A percentile compares a stretch with the other conserved stretches of the same genome.
These are phyloP conservation scores for Barbatosphaeria neglecta DNA, from an alignment of 495 filamentous ascomycete genomes.

Conservation along the genomic window DNA sequence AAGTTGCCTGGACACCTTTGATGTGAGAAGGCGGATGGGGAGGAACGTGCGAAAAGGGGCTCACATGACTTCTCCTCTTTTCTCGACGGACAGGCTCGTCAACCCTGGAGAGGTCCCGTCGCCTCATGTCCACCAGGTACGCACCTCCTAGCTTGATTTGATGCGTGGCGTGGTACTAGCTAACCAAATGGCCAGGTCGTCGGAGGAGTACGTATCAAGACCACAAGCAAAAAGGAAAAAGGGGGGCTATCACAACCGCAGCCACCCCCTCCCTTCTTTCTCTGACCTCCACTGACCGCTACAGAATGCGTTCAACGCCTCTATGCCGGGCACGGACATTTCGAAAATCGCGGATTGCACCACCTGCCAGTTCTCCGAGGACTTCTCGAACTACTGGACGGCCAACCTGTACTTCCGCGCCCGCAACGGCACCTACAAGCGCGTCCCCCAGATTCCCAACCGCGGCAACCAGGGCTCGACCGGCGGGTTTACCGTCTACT, in stretches of 20 bases:
- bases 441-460: slow-evolving; percentile 29
- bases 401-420: slow-evolving; percentile 30
- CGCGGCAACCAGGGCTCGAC: slow-evolving; percentile 12
- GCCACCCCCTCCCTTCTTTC: background rate
- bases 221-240: too few relatives aligned
- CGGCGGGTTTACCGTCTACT: slow-evolving; percentile 35
- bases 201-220: slow-evolving; percentile 12
- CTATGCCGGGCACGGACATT: slow-evolving; percentile 21
- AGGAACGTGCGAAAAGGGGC: too few relatives aligned
- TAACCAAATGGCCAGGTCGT: slow-evolving; percentile 12
- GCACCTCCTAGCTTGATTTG: background rate
- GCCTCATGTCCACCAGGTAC: slow-evolving; percentile 24
- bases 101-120: slow-evolving; percentile 22
- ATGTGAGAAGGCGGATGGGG: background rate
- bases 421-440: slow-evolving; percentile 28
- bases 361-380: slow-evolving; percentile 22
- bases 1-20: background rate
- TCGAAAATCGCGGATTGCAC: slow-evolving; percentile 19
- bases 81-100: slow-evolving; percentile 19
- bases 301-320: slow-evolving; percentile 22
- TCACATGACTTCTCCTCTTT: too few relatives aligned
- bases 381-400: slow-evolving; percentile 35
- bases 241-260: too few relatives aligned
- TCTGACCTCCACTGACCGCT: background rate
- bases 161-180: background rate